Percentiles rank a stretch among this genome's conserved stretches.
These are phyloP conservation scores for Globisporangium carolinianum DNA, from an alignment of 352 stramenopile genomes.

Conservation along the genomic window DNA sequence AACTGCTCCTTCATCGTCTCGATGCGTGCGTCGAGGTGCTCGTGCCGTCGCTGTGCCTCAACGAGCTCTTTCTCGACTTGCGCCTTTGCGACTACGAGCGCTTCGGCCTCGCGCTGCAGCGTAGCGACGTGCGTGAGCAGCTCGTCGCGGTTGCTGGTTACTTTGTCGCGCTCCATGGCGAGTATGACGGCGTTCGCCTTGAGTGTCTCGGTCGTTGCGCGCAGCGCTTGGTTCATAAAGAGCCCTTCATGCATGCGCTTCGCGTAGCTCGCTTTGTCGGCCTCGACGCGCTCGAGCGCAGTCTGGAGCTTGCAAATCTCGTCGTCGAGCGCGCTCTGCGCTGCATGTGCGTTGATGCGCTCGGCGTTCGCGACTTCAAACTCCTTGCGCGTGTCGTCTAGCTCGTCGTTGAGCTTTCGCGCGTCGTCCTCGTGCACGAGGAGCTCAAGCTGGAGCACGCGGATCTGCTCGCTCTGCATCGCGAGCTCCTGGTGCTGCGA, in stretches of 20 bases:
- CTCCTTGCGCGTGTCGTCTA: conserved; percentile 50
- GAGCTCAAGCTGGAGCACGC: conserved; percentile 57
- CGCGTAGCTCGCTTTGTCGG: conserved; percentile 50
- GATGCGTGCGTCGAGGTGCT: conserved; percentile 38
- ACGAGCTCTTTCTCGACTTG: conserved; percentile 40
- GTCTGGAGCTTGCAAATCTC: conserved; percentile 51
- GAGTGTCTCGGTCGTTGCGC: conserved; percentile 49
- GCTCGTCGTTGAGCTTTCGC: conserved; percentile 47
- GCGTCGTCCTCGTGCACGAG: conserved; percentile 63
- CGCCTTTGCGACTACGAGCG: conserved; percentile 30
- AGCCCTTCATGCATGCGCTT: conserved; percentile 68
- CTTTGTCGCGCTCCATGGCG: conserved; percentile 57
- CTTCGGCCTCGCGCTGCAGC: conserved; percentile 20
- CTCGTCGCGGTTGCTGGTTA: conserved; percentile 26
- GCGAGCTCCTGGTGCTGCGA: conserved; percentile 29
- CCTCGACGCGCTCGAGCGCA: conserved; percentile 43
- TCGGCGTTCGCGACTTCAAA: conserved; percentile 67
- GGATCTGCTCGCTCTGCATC: conserved; percentile 36
- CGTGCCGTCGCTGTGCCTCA: conserved; percentile 35
- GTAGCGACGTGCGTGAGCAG: conserved; percentile 26
- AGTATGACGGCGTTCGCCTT: conserved; percentile 52
- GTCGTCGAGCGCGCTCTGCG: conserved; percentile 51
- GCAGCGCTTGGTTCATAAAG: conserved; percentile 72
- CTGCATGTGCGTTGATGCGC: conserved; percentile 50
- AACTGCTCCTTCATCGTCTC: conserved; percentile 68